Conservation (phyloP, 1,284 basidiomycete genomes). For the Binderoboletus segoi region DNA sequence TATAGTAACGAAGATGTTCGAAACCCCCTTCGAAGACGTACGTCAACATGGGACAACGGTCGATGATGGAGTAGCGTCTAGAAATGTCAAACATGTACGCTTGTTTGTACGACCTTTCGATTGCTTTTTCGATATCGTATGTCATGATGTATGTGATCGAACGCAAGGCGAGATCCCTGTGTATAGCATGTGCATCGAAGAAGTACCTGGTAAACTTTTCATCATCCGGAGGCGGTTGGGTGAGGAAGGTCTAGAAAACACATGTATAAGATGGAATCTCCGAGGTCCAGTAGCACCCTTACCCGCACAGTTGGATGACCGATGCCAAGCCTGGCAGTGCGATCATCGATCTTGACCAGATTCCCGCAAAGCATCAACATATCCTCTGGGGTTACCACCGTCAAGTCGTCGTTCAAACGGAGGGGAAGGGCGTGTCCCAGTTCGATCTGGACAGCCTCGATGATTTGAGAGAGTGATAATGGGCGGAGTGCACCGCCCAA, state of each 20-base stretch:
- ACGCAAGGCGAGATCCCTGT: constrained; percentile 33
- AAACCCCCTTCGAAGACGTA: constrained; percentile 35
- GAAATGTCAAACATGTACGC: constrained; percentile 35
- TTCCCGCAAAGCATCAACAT: constrained; percentile 32
- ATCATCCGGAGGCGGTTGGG: constrained; percentile 18
- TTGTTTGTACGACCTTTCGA: constrained; percentile 23
- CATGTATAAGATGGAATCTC: constrained; percentile 6
- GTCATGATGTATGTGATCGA: constrained; percentile 35
- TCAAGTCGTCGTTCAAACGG: constrained; percentile 28
- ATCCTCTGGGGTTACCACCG: constrained; percentile 29
- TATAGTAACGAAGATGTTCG: constrained; percentile 31
- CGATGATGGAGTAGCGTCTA: constrained; percentile 26
- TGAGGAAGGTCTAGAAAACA: constrained; percentile 26
- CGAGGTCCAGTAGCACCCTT: background rate
- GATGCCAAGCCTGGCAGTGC: constrained; percentile 24
- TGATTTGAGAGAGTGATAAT: constrained; percentile 31
- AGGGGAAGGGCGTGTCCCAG: constrained; percentile 22
- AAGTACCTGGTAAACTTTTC: constrained; percentile 20
- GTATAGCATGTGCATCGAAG: constrained; percentile 25
- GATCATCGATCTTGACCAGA: constrained; percentile 31
- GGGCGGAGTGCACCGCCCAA: constrained; percentile 32
- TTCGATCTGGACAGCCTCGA: constrained; percentile 35
- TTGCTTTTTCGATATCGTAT: constrained; percentile 29
- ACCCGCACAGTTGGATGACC: constrained; percentile 30
- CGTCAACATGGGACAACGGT: constrained; percentile 32